Percentiles rank a stretch among this genome's conserved stretches.
These are phyloP conservation scores for Sherardia arvensis DNA, from an alignment of 257 asterid species.

Conservation along the genomic window DNA sequence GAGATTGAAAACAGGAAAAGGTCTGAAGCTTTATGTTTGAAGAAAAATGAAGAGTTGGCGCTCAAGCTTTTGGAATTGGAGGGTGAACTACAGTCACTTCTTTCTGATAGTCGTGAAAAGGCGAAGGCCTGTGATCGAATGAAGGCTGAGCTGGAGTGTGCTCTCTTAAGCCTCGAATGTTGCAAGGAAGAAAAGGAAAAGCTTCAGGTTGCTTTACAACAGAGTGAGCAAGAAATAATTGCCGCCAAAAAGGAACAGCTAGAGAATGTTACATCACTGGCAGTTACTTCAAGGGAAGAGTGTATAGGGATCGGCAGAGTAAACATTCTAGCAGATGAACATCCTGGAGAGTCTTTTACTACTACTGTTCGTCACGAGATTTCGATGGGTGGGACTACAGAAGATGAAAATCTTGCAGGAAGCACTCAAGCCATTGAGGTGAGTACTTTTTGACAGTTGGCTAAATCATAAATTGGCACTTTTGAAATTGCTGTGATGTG, in stretches of 20 bases:
- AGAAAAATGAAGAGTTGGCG: conserved; percentile 69
- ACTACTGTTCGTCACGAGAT: conserved; percentile 20
- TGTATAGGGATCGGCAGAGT: conserved; percentile 16
- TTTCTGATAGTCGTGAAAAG: conserved; percentile 73
- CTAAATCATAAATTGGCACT: background rate
- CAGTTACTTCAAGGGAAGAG: conserved; percentile 23
- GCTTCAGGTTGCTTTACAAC: conserved; percentile 43
- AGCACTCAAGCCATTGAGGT: conserved; percentile 34
- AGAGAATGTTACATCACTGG: conserved; percentile 32
- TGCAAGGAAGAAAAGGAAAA: conserved; percentile 96
- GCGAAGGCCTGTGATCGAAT: conserved; percentile 52
- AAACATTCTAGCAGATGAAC: conserved; percentile 17
- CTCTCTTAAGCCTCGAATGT: conserved; percentile 79
- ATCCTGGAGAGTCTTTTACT: conserved; percentile 22
- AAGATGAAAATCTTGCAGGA: conserved; percentile 18
- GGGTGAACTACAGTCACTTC: conserved; percentile 42
- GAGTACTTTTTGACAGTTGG: conserved; percentile 11
- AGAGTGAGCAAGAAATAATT: conserved; percentile 43
- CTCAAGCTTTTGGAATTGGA: conserved; percentile 58
- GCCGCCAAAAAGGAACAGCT: conserved; percentile 47
- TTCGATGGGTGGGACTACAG: conserved; percentile 9
- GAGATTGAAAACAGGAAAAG: conserved; percentile 78
- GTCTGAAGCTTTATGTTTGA: conserved; percentile 68
- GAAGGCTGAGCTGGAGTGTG: conserved; percentile 87
- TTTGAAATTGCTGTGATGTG: background rate